phyloP scores from a whole-genome alignment of 2,329 filamentous ascomycete species.

The Phialophora macrospora region DNA sequence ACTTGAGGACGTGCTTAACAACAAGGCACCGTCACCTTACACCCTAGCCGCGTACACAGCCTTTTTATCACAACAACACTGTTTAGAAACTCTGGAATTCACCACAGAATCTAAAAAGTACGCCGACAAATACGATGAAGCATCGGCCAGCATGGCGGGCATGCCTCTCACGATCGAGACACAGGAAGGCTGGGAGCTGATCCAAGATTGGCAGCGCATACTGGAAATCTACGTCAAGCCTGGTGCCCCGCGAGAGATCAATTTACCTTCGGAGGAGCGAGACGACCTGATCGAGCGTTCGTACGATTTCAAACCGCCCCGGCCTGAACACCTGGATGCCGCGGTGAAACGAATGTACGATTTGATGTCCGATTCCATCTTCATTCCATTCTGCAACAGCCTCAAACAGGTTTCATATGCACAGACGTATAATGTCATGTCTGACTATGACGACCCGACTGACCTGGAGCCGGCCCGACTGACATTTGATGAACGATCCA shows the following conservation, averaged over 20 bases:
- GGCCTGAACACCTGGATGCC: conserved; percentile 76
- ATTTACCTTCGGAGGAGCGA: conserved; percentile 82
- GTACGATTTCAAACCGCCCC: conserved; percentile 64
- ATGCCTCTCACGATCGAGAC: conserved; percentile 56
- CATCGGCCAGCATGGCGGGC: conserved; percentile 56
- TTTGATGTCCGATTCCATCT: conserved; percentile 94
- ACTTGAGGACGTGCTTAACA: conserved; percentile 83
- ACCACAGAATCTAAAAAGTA: conserved; percentile 93
- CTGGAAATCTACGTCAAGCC: conserved; percentile 89
- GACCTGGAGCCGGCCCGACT: conserved; percentile 42
- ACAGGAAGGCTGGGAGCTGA: conserved; percentile 70
- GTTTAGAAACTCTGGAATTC: conserved; percentile 93
- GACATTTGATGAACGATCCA: conserved; percentile 38
- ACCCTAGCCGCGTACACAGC: conserved; percentile 93
- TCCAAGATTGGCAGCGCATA: conserved; percentile 82
- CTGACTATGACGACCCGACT: conserved; percentile 48
- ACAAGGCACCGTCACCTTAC: conserved; percentile 84
- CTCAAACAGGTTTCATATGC: conserved; percentile 56
- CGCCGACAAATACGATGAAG: conserved; percentile 66
- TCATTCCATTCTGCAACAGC: conserved; percentile 86
- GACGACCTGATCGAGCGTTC: conserved; percentile 74
- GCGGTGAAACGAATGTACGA: conserved; percentile 90
- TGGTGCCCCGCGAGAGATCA: conserved; percentile 84
- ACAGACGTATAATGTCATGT: conserved; percentile 48
- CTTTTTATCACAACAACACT: conserved; percentile 95